phyloP scores from a whole-genome alignment of 352 stramenopile species.

The Phytophthora vignae region DNA sequence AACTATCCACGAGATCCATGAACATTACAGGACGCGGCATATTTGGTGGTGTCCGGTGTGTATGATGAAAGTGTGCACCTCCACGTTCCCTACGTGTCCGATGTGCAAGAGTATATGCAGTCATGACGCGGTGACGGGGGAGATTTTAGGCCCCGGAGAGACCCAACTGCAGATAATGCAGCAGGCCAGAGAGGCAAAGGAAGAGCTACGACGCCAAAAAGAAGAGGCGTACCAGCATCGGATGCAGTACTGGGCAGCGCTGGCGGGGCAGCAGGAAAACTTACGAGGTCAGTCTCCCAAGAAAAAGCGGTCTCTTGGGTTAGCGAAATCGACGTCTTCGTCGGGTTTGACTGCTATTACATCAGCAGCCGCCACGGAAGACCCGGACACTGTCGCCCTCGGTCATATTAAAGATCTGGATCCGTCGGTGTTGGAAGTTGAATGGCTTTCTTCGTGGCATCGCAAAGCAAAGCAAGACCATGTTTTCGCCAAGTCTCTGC shows the following conservation, averaged over 20 bases:
- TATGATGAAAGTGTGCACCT: constrained; percentile 68
- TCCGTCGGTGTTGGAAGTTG: constrained; percentile 39
- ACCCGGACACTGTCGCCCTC: constrained; percentile 14
- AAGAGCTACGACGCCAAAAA: constrained; percentile 52
- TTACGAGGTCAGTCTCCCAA: constrained; percentile 27
- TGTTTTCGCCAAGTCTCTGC: constrained; percentile 71
- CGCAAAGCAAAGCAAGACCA: constrained; percentile 33
- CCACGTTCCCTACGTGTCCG: constrained; percentile 71
- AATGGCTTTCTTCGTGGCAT: constrained; percentile 70
- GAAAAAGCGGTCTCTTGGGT: constrained; percentile 49
- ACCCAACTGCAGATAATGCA: constrained; percentile 57
- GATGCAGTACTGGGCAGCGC: constrained; percentile 68
- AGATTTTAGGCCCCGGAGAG: constrained; percentile 71
- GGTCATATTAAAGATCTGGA: constrained; percentile 40
- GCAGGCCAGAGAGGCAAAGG: constrained; percentile 51
- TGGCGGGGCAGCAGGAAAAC: constrained; percentile 47
- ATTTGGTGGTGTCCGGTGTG: constrained; percentile 86
- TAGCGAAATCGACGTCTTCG: constrained; percentile 27
- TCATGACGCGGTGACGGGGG: constrained; percentile 57
- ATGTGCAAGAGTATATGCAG: constrained; percentile 72
- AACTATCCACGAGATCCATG: constrained; percentile 76
- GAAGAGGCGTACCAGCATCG: constrained; percentile 70
- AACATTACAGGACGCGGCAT: constrained; percentile 71
- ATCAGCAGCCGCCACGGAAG: neutral
- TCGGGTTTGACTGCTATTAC: neutral